phyloP scores from a whole-genome alignment of 108 stramenopile genomes.

The Phaeodactylum tricornutum region DNA sequence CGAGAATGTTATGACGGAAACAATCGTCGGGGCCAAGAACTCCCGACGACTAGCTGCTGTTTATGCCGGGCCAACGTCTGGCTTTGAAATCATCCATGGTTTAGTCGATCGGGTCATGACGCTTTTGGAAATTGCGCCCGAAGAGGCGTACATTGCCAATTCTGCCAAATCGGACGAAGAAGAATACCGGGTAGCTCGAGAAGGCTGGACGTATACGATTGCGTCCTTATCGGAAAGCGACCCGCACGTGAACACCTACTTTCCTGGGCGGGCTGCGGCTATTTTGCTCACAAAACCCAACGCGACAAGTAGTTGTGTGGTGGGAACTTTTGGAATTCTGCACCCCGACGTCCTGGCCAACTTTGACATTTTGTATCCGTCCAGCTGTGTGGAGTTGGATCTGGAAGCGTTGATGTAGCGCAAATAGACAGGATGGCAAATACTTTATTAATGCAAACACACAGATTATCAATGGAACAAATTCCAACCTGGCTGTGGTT shows the following conservation, averaged over 20 bases:
- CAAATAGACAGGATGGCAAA: too few relatives aligned
- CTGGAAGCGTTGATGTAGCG: constrained; percentile 86
- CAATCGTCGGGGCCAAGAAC: constrained; percentile 92
- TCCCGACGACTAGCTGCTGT: constrained; percentile 77
- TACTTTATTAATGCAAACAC: too few relatives aligned
- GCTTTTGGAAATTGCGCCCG: constrained; percentile 84
- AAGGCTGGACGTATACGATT: constrained; percentile 80
- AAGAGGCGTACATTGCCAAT: constrained; percentile 56
- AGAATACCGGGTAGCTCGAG: constrained; percentile 59
- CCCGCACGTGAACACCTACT: constrained; percentile 68
- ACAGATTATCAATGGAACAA: too few relatives aligned
- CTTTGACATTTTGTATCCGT: constrained; percentile 90
- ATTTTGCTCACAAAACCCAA: constrained; percentile 70
- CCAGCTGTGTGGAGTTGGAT: constrained; percentile 85
- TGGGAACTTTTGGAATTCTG: constrained; percentile 95
- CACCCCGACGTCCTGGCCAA: constrained; percentile 91
- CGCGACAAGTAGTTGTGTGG: constrained; percentile 12
- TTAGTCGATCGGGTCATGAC: constrained; percentile 95
- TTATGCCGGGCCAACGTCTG: constrained; percentile 89
- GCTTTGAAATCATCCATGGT: constrained; percentile 99
- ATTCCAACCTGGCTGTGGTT: too few relatives aligned
- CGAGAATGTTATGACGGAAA: constrained; percentile 69
- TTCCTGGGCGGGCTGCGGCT: constrained; percentile 93
- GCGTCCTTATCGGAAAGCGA: constrained; percentile 35
- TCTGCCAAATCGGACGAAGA: constrained; percentile 55